Base-by-base conservation (phyloP, 1,139 yeast species). In the Geotrichum fermentans region DNA sequence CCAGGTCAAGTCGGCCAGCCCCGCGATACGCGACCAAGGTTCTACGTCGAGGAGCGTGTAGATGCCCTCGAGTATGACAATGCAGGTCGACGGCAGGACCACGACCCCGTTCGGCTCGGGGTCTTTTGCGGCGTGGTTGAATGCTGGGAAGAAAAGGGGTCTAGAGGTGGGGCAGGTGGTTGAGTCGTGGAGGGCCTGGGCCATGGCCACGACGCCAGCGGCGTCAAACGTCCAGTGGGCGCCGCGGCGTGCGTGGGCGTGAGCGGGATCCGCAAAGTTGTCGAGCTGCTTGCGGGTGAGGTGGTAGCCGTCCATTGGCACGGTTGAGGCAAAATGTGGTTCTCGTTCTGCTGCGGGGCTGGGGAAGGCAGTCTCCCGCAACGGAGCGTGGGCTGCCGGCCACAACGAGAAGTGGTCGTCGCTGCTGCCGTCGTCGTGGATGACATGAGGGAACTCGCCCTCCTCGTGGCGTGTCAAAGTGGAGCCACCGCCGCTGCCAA, bases 291-390 rank as follows among this genome's bases (percentile, higher is more conserved):
- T 55, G 38, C 90, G 67, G 10, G 87, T 80, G 30, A 79, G 71
- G 63, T 90, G 97, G 62, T 77, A 90, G 11, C 97, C 97, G 67
- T 89, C 97, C 83, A 78, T 80, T 10, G 83, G 80, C 1, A 80
- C 68, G 5, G 58, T 61, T 6, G 53, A 53, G 0, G 65, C 59
- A n/a, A 55, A 44, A 3, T 32, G 20, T 13, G 28, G 28, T 24
- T 24, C 28, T 24, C 10, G 8, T 24, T 24, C 28, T 6, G 6
- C 28, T 6, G 28, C 10, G 6, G 28, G 8, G 10, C 8, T 10
- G 6, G 6, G 28, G 6, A 6, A 6, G 28, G 28, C 28, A n/a
- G n/a, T n/a, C n/a, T n/a, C n/a, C n/a, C n/a, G n/a, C n/a, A n/a
- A n/a, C n/a, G n/a, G n/a, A n/a, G n/a, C n/a, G n/a, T n/a, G n/a